Conservation (phyloP, 768 basidiomycete species). For the Mycena alexandri region DNA sequence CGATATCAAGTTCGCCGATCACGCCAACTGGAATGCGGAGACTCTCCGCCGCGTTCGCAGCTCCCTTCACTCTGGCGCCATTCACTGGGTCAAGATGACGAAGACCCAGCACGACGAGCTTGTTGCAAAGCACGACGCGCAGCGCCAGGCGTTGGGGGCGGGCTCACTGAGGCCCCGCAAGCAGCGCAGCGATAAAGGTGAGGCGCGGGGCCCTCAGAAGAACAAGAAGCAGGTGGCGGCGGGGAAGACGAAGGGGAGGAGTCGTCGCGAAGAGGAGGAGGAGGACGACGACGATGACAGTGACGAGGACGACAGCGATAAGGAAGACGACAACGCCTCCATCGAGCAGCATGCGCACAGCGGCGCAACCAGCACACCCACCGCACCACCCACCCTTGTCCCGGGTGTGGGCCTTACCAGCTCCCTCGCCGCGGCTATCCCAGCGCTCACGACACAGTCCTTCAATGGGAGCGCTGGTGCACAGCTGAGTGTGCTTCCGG, state of each 20-base stretch:
- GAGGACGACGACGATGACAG: background rate
- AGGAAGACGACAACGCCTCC: background rate
- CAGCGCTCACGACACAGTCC: no score
- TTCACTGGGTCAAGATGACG: slow-evolving; percentile 1
- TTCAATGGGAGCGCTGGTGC: no score
- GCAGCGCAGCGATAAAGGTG: background rate
- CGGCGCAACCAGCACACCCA: no score
- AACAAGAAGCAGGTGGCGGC: background rate
- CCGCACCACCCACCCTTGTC: no score
- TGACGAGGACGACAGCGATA: background rate
- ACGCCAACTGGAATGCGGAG: background rate
- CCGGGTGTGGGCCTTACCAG: no score
- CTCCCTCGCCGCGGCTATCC: no score
- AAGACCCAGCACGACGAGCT: background rate
- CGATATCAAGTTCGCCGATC: background rate
- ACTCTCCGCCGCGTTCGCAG: background rate
- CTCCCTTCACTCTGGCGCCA: background rate
- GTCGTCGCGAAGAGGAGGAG: background rate
- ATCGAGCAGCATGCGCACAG: no score
- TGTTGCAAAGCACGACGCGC: background rate
- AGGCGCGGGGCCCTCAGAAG: background rate
- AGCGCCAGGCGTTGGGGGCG: background rate
- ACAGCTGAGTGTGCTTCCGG: no score
- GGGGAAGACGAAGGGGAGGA: background rate
- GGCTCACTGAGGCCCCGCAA: background rate